Percentiles rank a stretch among this genome's conserved stretches.
These are phyloP conservation scores for Penicillium tannophilum DNA, from an alignment of 495 filamentous ascomycete genomes.

Conservation along the genomic window DNA sequence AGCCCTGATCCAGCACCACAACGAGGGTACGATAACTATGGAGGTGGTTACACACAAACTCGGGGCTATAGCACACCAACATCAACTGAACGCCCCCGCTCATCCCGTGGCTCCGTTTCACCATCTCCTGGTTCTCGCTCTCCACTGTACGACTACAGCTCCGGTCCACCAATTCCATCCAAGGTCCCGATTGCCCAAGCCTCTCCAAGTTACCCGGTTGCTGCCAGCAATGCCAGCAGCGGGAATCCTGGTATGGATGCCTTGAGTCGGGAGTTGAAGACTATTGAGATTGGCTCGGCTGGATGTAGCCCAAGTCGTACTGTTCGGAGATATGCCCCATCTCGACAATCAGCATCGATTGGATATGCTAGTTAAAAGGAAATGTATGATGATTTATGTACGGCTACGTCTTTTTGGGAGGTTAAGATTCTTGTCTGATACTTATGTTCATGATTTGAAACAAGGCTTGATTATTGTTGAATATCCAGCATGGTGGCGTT, in stretches of 20 bases:
- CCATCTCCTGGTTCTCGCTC: conserved; percentile 37
- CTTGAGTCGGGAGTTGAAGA: conserved; percentile 76
- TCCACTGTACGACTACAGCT: conserved; percentile 34
- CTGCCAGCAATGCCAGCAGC: conserved; percentile 28
- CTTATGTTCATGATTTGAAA: conserved; percentile 14
- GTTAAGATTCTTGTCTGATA: conserved; percentile 3
- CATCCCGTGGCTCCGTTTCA: conserved; percentile 35
- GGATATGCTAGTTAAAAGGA: conserved; percentile 36
- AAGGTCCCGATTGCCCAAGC: conserved; percentile 66
- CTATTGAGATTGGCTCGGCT: conserved; percentile 74
- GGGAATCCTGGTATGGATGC: conserved; percentile 55
- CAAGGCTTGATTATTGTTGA: conserved; percentile 18
- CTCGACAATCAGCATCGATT: conserved; percentile 27
- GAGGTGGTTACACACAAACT: conserved; percentile 23
- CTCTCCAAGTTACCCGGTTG: conserved; percentile 31
- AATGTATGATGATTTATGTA: conserved; percentile 22
- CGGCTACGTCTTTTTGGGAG: conserved; percentile 14
- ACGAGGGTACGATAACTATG: conserved; percentile 15
- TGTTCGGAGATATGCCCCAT: conserved; percentile 29
- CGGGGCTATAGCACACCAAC: conserved; percentile 31
- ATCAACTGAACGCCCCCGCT: conserved; percentile 27
- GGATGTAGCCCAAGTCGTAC: conserved; percentile 36
- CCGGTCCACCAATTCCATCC: conserved; percentile 68
- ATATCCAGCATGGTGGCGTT: conserved; percentile 28
- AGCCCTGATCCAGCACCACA: conserved; percentile 26